Evolutionary conservation across 192 early-diverging fungal species (phyloP).

Genomic region (Gamsiella multidivaricata): DNA sequence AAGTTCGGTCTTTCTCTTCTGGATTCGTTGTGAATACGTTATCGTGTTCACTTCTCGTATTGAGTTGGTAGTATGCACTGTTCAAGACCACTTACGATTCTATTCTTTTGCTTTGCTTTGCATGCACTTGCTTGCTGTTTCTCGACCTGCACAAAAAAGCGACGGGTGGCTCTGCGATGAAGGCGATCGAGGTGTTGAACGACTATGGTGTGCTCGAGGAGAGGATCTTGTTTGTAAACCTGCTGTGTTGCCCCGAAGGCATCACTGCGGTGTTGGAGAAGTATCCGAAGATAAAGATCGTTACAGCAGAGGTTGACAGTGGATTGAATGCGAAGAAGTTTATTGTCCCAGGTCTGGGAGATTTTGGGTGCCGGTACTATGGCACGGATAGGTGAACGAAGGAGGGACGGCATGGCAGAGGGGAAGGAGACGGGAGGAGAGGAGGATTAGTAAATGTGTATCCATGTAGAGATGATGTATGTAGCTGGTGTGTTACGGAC

Average conservation of each 20-base stretch:
- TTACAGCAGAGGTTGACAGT: conserved; percentile 83
- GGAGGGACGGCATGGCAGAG: too few species aligned
- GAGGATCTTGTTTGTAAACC: conserved; percentile 86
- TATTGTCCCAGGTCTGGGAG: conserved; percentile 88
- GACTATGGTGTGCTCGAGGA: conserved; percentile 82
- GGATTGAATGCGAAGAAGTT: conserved; percentile 83
- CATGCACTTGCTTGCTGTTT: too few species aligned
- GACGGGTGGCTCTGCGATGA: conserved; percentile 91
- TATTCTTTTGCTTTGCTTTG: background rate
- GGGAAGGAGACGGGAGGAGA: too few species aligned
- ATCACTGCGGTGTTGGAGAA: conserved; percentile 69
- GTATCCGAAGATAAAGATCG: conserved; percentile 82
- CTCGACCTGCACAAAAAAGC: conserved; percentile 53
- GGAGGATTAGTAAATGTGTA: too few species aligned
- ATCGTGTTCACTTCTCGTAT: too few species aligned
- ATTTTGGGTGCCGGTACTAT: conserved; percentile 91
- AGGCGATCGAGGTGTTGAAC: conserved; percentile 85
- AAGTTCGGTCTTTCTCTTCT: background rate
- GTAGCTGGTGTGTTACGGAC: too few species aligned
- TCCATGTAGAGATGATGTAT: too few species aligned
- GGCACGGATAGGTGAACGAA: conserved; percentile 63
- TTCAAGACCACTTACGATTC: too few species aligned
- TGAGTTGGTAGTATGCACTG: too few species aligned
- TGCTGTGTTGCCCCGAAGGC: conserved; percentile 87
- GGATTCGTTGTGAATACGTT: too few species aligned